A percentile compares a stretch with the other conserved stretches of the same genome.
Conservation (phyloP, 345 rosid genomes). For the Citrus unshiu region DNA sequence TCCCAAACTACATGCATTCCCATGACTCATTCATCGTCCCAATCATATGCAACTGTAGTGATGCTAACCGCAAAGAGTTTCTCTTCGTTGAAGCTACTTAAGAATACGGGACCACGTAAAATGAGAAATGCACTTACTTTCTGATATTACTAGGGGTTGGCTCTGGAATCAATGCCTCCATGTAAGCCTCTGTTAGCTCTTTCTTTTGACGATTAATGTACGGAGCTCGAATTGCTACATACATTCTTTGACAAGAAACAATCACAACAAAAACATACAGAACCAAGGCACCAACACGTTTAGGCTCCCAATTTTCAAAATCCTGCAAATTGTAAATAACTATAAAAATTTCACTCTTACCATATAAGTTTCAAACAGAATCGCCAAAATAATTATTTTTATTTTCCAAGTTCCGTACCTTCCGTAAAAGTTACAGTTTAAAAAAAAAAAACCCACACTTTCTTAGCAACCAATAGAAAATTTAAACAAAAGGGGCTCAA, state of each 20-base stretch:
- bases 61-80: no score
- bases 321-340: constrained; percentile 53
- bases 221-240: constrained; percentile 67
- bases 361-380: neutral
- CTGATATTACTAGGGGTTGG: constrained; percentile 74
- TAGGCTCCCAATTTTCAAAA: constrained; percentile 67
- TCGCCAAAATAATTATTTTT: neutral
- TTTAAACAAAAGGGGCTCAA: neutral
- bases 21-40: neutral
- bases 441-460: neutral
- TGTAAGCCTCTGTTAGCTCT: constrained; percentile 80
- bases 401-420: no score
- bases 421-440: neutral
- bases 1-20: neutral
- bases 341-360: neutral
- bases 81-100: neutral
- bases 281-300: constrained; percentile 52
- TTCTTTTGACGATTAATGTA: constrained; percentile 50
- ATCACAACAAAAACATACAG: constrained; percentile 52
- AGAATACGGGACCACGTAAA: neutral
- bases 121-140: constrained; percentile 40
- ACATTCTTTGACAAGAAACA: constrained; percentile 60
- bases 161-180: constrained; percentile 96
- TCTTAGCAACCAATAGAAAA: neutral
- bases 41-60: neutral